Conservation (phyloP, 1,284 basidiomycete genomes). For the Gymnopus androsaceus region DNA sequence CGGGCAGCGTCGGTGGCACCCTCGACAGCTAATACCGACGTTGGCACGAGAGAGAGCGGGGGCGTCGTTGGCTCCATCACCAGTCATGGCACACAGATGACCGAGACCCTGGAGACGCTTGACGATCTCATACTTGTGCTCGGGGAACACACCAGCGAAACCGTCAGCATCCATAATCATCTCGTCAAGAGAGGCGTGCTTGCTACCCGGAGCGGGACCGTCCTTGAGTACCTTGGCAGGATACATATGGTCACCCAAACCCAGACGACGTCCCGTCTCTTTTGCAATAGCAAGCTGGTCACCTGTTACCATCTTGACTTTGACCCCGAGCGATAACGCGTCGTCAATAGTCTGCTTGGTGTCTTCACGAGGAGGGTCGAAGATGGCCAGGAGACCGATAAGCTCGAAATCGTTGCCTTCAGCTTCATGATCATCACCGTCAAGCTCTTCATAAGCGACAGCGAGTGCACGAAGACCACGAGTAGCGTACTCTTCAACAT, state of each 20-base stretch:
- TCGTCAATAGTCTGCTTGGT: constrained; percentile 99
- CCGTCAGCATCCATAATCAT: constrained; percentile 93
- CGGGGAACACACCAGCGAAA: constrained; percentile 96
- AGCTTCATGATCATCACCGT: constrained; percentile 77
- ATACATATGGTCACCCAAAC: constrained; percentile 95
- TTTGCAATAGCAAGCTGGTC: constrained; percentile 99
- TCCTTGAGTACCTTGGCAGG: constrained; percentile 94
- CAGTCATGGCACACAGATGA: constrained; percentile 90
- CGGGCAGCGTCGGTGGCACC: constrained; percentile 95
- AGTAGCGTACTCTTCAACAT: constrained; percentile 93
- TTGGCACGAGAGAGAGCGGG: constrained; percentile 93
- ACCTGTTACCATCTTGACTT: constrained; percentile 99
- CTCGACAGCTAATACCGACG: constrained; percentile 96
- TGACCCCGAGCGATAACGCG: constrained; percentile 92
- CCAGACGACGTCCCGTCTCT: constrained; percentile 97
- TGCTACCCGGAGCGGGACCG: constrained; percentile 78
- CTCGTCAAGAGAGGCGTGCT: constrained; percentile 84
- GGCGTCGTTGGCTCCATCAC: constrained; percentile 97
- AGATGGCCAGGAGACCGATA: constrained; percentile 96
- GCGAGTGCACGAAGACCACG: constrained; percentile 98
- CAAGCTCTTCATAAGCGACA: constrained; percentile 93
- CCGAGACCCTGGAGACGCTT: constrained; percentile 93
- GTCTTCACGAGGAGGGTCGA: constrained; percentile 96
- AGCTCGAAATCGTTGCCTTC: constrained; percentile 97
- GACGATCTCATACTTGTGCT: constrained; percentile 88